Evolutionary conservation across 768 basidiomycete species (phyloP).

Genomic region (Rubroboletus pulcherrimus): DNA sequence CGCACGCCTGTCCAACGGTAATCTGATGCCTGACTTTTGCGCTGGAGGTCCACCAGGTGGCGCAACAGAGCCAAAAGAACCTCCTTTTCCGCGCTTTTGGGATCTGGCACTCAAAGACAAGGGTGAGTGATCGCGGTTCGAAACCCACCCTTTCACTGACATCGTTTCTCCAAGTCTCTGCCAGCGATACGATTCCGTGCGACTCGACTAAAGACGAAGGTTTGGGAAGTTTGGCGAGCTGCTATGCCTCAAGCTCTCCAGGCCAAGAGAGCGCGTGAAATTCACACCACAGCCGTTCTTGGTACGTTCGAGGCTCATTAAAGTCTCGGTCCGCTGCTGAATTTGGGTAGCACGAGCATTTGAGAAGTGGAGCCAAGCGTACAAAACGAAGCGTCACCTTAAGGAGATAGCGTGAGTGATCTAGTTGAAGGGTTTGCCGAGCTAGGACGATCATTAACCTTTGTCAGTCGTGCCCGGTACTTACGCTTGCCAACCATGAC

Average conservation of each 20-base stretch:
- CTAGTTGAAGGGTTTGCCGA: constrained; percentile 6
- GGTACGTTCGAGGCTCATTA: constrained; percentile 41
- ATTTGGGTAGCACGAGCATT: constrained; percentile 45
- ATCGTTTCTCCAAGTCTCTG: constrained; percentile 48
- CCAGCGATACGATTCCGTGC: constrained; percentile 79
- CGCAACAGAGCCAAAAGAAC: constrained; percentile 56
- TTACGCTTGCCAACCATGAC: constrained; percentile 64
- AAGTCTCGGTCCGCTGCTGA: constrained; percentile 5
- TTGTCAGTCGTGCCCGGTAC: constrained; percentile 70
- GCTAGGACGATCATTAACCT: constrained; percentile 26
- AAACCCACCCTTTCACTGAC: constrained; percentile 7
- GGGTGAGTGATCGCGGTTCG: constrained; percentile 38
- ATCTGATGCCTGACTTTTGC: constrained; percentile 6
- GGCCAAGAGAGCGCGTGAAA: constrained; percentile 61
- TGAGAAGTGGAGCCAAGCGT: constrained; percentile 63
- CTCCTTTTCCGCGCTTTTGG: constrained; percentile 64
- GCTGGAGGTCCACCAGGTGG: constrained; percentile 42
- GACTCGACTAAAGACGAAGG: constrained; percentile 52
- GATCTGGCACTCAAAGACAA: constrained; percentile 73
- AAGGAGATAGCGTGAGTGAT: constrained; percentile 79
- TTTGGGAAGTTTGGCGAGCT: constrained; percentile 63
- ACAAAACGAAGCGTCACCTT: constrained; percentile 65
- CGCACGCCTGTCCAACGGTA: not conserved
- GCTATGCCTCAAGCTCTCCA: constrained; percentile 69
- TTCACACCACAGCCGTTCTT: constrained; percentile 50